phyloP scores from a whole-genome alignment of 2,329 filamentous ascomycete genomes.

The Blumeriella jaapii region DNA sequence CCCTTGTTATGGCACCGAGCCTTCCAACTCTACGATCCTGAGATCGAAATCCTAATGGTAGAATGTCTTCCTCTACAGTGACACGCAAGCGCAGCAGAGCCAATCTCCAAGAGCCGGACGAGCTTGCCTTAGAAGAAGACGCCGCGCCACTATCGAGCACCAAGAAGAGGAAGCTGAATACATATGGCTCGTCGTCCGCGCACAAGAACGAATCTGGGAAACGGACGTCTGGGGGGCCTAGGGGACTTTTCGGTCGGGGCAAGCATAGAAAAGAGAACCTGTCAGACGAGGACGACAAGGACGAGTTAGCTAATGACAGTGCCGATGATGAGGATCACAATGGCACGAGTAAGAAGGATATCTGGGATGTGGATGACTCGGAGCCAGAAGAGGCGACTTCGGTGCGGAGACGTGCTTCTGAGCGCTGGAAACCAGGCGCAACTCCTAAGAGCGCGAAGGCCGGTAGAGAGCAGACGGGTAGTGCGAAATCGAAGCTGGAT shows the following conservation, averaged over 20 bases:
- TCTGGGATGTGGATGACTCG: slow-evolving; percentile 8
- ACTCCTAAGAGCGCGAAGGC: slow-evolving; percentile 5
- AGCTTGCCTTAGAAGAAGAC: slow-evolving; percentile 11
- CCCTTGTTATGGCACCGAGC: not conserved
- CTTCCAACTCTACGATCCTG: not conserved
- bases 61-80: slow-evolving; percentile 7
- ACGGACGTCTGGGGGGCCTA: slow-evolving; percentile 1
- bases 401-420: slow-evolving; percentile 3
- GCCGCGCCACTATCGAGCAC: slow-evolving; percentile 6
- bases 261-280: slow-evolving; percentile 11
- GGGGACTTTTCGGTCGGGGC: slow-evolving; percentile 4
- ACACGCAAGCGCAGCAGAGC: slow-evolving; percentile 16
- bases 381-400: slow-evolving; percentile 4
- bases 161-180: slow-evolving; percentile 14
- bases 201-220: not conserved
- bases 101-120: slow-evolving; percentile 13
- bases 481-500: slow-evolving; percentile 1
- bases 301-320: slow-evolving; percentile 4
- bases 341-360: slow-evolving; percentile 3
- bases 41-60: not conserved
- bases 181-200: slow-evolving; percentile 5
- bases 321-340: slow-evolving; percentile 4
- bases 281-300: slow-evolving; percentile 1
- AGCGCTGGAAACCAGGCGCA: not conserved
- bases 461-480: slow-evolving; percentile 3